Evolutionary conservation across 805 yeast species (phyloP).

Genomic region (Cyberlindnera mrakii): DNA sequence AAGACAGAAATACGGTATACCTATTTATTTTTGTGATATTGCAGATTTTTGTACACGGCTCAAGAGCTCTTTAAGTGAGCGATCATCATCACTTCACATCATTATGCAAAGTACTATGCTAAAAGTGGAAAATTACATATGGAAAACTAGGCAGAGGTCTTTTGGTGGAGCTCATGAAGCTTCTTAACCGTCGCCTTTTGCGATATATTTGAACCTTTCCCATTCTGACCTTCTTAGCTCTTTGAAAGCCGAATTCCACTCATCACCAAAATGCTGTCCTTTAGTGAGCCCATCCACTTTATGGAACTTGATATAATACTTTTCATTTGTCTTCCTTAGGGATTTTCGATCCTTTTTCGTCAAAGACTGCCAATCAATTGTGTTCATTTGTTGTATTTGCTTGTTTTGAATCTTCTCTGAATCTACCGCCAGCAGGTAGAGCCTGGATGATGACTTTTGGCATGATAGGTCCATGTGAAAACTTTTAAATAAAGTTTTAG

Average conservation of each 20-base stretch:
- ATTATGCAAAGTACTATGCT: no score
- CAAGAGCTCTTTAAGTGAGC: no score
- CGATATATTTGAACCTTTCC: slow-evolving; percentile 1
- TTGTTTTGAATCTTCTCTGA: not conserved
- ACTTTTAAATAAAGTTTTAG: no score
- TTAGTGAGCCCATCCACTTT: not conserved
- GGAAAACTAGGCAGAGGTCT: no score
- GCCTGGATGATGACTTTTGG: not conserved
- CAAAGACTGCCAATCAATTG: not conserved
- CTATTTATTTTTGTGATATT: no score
- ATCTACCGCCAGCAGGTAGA: not conserved
- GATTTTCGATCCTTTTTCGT: not conserved
- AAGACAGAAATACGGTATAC: no score
- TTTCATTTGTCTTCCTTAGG: not conserved
- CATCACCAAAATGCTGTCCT: slow-evolving; percentile 4
- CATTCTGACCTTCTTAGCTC: not conserved
- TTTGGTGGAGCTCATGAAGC: not conserved
- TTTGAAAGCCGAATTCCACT: slow-evolving; percentile 5
- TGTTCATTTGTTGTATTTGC: not conserved
- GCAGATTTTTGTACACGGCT: no score
- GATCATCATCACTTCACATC: no score
- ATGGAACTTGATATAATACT: not conserved
- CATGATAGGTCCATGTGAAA: not conserved
- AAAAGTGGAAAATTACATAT: no score
- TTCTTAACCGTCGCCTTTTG: not conserved